Conservation (phyloP, 2,329 filamentous ascomycete species). For the Alternaria arbusti region DNA sequence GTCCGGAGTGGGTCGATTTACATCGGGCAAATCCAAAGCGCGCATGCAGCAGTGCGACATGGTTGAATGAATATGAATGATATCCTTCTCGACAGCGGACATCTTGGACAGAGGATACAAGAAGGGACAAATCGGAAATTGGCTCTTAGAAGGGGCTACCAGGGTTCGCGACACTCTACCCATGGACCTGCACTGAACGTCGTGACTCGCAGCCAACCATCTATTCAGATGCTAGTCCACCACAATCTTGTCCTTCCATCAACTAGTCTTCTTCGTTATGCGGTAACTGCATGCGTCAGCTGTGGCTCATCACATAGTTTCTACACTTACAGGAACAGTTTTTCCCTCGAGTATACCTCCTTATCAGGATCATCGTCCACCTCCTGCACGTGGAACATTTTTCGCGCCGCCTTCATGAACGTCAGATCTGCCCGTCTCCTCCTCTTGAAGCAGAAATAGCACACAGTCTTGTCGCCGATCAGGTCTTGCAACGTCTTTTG, state of each 20-base stretch:
- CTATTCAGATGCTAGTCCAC: not conserved
- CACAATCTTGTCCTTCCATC: not conserved
- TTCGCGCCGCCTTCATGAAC: slow-evolving; percentile 59
- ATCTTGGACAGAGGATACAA: not conserved
- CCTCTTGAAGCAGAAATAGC: slow-evolving; percentile 95
- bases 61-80: not conserved
- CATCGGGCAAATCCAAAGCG: not conserved
- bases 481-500: slow-evolving; percentile 78
- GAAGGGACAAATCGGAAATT: not conserved
- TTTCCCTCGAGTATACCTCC: slow-evolving; percentile 54
- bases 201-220: not conserved
- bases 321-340: slow-evolving; percentile 56
- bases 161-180: not conserved
- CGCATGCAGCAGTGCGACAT: not conserved
- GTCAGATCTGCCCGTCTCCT: slow-evolving; percentile 71
- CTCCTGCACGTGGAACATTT: slow-evolving; percentile 56
- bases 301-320: not conserved
- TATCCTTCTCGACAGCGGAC: not conserved
- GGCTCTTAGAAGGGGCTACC: not conserved
- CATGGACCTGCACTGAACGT: not conserved
- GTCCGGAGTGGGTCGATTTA: not conserved
- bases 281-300: slow-evolving; percentile 22
- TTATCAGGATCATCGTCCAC: slow-evolving; percentile 58
- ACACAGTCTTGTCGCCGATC: slow-evolving; percentile 68
- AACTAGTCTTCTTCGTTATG: slow-evolving; percentile 25